Conservation (phyloP, 495 filamentous ascomycete species). For the Delitschia confertaspora region DNA sequence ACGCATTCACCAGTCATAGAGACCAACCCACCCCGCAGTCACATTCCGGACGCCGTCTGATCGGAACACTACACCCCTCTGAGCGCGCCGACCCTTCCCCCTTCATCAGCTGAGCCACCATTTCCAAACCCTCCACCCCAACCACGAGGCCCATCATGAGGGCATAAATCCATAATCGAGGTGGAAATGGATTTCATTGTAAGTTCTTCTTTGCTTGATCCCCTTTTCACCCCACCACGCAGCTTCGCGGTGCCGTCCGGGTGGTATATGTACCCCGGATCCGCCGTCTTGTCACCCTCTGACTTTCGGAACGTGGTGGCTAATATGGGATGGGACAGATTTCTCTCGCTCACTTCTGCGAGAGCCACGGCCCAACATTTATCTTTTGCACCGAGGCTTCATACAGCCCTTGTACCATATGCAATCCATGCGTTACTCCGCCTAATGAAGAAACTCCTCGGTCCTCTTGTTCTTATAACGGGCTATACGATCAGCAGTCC, state of each 20-base stretch:
- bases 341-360: slow-evolving; percentile 93
- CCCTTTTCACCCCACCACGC: background rate
- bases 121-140: slow-evolving; percentile 14
- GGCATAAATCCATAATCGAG: slow-evolving; percentile 16
- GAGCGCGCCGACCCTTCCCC: slow-evolving; percentile 6
- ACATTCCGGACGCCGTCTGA: slow-evolving; percentile 15
- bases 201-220: slow-evolving; percentile 13
- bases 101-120: slow-evolving; percentile 20
- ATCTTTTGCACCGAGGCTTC: slow-evolving; percentile 89
- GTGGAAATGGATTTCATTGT: slow-evolving; percentile 31
- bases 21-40: slow-evolving; percentile 9
- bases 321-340: slow-evolving; percentile 46
- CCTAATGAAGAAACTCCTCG: slow-evolving; percentile 23
- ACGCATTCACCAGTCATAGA: slow-evolving; percentile 17
- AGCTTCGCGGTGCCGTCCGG: slow-evolving; percentile 10
- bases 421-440: slow-evolving; percentile 46
- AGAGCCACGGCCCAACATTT: slow-evolving; percentile 88
- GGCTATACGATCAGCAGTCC: slow-evolving; percentile 18
- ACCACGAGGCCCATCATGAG: slow-evolving; percentile 12
- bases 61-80: slow-evolving; percentile 9
- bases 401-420: slow-evolving; percentile 67
- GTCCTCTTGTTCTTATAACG: slow-evolving; percentile 20
- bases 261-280: slow-evolving; percentile 1
- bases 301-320: slow-evolving; percentile 14
- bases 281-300: slow-evolving; percentile 7